A percentile compares a stretch with the other conserved stretches of the same genome.
Conservation (phyloP, 2,329 filamentous ascomycete species). For the Fusarium buxicola region DNA sequence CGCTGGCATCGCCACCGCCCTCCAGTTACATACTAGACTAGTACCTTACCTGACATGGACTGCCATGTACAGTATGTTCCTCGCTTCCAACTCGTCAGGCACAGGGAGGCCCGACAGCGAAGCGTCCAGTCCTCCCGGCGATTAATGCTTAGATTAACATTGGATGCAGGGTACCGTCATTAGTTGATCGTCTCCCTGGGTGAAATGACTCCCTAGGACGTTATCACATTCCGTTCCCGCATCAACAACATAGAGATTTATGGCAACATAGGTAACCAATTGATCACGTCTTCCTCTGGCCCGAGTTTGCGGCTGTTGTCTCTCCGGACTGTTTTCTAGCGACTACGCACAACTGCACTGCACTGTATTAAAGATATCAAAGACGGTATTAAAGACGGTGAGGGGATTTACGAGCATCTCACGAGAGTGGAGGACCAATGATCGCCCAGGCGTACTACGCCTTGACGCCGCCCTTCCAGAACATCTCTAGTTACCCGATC, state of each 20-base stretch:
- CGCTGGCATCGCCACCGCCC: constrained; percentile 28
- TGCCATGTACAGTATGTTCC: too few relatives aligned
- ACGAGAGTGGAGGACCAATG: too few relatives aligned
- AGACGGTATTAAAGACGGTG: too few relatives aligned
- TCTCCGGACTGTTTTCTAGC: too few relatives aligned
- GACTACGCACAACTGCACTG: too few relatives aligned
- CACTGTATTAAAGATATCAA: too few relatives aligned
- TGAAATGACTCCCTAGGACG: constrained; percentile 17
- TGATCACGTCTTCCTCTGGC: too few relatives aligned
- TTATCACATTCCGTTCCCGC: constrained; percentile 36
- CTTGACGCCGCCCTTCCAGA: constrained; percentile 40
- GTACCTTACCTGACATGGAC: too few relatives aligned
- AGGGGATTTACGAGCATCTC: too few relatives aligned
- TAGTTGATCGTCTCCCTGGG: constrained; percentile 7
- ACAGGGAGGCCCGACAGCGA: not conserved
- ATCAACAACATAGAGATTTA: constrained; percentile 26
- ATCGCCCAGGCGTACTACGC: not conserved
- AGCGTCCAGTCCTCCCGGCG: not conserved
- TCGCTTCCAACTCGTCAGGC: too few relatives aligned
- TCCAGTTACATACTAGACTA: constrained; percentile 18
- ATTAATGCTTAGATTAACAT: constrained; percentile 1
- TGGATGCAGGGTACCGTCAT: constrained; percentile 15
- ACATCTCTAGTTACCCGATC: constrained; percentile 9
- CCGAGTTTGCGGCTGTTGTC: too few relatives aligned
- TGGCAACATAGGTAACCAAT: constrained; percentile 6